These are phyloP conservation scores for Fusarium mundagurra DNA, from an alignment of 2,329 filamentous ascomycete genomes.

Conservation along the genomic window DNA sequence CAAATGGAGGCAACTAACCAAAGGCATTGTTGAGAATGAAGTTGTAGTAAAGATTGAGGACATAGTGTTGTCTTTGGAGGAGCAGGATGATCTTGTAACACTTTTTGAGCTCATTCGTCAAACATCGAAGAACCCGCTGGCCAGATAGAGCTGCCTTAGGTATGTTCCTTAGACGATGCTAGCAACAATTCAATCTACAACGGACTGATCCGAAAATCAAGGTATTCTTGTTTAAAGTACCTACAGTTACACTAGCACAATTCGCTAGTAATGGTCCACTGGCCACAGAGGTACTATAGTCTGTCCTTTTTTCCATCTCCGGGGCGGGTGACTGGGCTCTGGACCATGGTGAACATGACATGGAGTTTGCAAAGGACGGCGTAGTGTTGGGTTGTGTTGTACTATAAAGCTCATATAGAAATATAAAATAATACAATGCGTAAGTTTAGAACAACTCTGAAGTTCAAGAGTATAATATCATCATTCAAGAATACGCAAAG, in stretches of 20 bases:
- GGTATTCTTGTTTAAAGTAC: neutral
- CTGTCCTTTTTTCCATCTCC: neutral
- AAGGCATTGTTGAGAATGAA: neutral
- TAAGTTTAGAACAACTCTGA: neutral
- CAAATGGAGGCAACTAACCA: constrained; percentile 1
- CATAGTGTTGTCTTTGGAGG: neutral
- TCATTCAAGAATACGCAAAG: too few relatives aligned
- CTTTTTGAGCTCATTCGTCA: neutral
- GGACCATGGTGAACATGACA: neutral
- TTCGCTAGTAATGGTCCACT: neutral
- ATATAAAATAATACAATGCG: neutral
- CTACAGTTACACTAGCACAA: neutral
- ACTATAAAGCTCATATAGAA: neutral
- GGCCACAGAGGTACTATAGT: neutral
- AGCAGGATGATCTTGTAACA: neutral
- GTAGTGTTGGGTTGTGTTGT: neutral
- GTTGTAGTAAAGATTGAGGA: neutral
- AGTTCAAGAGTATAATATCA: neutral
- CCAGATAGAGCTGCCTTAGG: neutral
- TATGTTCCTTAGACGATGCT: neutral
- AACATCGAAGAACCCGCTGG: neutral
- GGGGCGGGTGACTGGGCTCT: neutral
- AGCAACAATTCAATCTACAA: neutral
- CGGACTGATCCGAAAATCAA: too few relatives aligned
- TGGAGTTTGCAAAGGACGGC: neutral